These are phyloP conservation scores for Dactylella cylindrospora DNA, from an alignment of 2,329 filamentous ascomycete species.

Conservation along the genomic window DNA sequence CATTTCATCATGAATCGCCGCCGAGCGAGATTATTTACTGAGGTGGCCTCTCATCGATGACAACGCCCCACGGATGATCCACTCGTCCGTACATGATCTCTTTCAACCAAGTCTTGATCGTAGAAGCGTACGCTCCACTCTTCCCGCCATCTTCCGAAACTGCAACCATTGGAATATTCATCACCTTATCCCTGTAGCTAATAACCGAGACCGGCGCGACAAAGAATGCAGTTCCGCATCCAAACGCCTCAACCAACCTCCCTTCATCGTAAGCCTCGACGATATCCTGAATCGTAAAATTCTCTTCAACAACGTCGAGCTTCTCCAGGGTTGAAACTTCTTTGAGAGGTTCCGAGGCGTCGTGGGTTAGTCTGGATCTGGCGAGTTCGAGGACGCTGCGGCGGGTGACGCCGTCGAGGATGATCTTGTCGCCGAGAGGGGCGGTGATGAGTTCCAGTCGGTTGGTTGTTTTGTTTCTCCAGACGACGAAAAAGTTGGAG, in stretches of 20 bases:
- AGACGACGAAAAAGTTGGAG: slow-evolving; percentile 87
- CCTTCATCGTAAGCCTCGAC: slow-evolving; percentile 71
- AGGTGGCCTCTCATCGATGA: slow-evolving; percentile 61
- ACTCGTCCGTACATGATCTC: slow-evolving; percentile 75
- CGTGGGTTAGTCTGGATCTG: slow-evolving; percentile 60
- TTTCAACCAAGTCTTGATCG: slow-evolving; percentile 67
- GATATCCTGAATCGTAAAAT: slow-evolving; percentile 79
- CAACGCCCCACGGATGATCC: slow-evolving; percentile 69
- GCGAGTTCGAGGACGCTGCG: slow-evolving; percentile 75
- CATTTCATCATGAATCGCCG: neutral
- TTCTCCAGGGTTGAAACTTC: slow-evolving; percentile 52
- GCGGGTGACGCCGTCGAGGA: slow-evolving; percentile 85
- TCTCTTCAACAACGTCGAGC: slow-evolving; percentile 74
- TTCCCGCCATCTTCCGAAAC: slow-evolving; percentile 56
- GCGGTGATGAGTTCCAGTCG: slow-evolving; percentile 75
- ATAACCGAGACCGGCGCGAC: slow-evolving; percentile 69
- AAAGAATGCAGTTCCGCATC: slow-evolving; percentile 82
- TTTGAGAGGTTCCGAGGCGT: slow-evolving; percentile 51
- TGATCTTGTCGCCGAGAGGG: slow-evolving; percentile 76
- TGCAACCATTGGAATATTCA: slow-evolving; percentile 61
- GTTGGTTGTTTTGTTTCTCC: slow-evolving; percentile 65
- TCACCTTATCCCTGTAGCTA: slow-evolving; percentile 66
- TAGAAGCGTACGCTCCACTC: slow-evolving; percentile 59
- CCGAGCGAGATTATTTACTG: slow-evolving; percentile 6
- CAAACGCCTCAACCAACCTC: slow-evolving; percentile 79